phyloP scores from a whole-genome alignment of 164 flowering plant species.

The Magnolia changhungtana region DNA sequence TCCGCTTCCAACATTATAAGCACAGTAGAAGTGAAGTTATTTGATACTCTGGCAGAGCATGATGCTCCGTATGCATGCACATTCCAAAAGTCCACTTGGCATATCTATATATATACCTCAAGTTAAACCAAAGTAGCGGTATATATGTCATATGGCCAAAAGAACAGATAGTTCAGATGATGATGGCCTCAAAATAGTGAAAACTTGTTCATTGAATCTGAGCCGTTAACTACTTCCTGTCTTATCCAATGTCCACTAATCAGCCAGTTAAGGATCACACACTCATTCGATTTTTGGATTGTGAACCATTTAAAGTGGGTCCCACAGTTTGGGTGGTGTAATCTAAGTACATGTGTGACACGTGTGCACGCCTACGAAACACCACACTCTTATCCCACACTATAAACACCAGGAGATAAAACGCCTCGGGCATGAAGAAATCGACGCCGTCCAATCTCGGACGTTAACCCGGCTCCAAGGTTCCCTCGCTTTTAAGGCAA shows the following conservation, averaged over 20 bases:
- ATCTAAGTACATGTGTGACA: too few species aligned
- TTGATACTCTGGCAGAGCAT: background rate
- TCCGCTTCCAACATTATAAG: too few species aligned
- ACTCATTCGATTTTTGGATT: background rate
- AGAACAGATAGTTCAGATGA: background rate
- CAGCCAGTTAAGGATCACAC: background rate
- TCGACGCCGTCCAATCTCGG: background rate
- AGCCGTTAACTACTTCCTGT: background rate
- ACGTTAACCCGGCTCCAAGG: background rate
- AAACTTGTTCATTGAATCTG: background rate
- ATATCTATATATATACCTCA: background rate
- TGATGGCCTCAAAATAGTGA: background rate
- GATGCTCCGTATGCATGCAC: background rate
- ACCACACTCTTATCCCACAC: background rate
- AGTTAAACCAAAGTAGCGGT: background rate
- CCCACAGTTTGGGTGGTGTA: too few species aligned
- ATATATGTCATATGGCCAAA: background rate
- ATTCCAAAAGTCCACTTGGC: background rate
- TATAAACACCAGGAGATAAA: background rate
- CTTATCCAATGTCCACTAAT: background rate
- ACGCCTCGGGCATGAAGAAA: background rate
- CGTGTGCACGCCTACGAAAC: background rate
- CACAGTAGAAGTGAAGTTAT: background rate
- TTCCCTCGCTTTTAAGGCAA: background rate
- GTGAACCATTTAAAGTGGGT: too few species aligned